Conservation (phyloP, 768 basidiomycete species). For the Boletus tomentosulus region DNA sequence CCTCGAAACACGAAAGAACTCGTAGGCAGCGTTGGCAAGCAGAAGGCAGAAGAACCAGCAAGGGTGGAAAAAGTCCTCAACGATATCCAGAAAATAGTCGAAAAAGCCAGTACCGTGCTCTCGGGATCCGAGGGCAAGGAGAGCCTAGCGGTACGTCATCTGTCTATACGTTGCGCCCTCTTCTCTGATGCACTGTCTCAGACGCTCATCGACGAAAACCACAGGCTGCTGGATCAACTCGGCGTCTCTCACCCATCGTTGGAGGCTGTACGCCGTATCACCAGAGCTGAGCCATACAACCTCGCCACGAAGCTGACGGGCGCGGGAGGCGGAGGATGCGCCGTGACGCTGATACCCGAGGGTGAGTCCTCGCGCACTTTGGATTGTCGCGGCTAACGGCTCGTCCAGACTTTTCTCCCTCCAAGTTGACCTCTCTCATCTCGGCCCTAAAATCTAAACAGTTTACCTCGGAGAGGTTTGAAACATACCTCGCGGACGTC, state of each 20-base stretch:
- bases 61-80: slow-evolving; percentile 72
- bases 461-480: slow-evolving; percentile 33
- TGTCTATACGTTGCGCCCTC: not conserved
- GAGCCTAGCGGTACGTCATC: slow-evolving; percentile 51
- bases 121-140: slow-evolving; percentile 42
- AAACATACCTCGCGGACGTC: slow-evolving; percentile 80
- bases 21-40: slow-evolving; percentile 81
- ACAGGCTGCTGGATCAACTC: slow-evolving; percentile 74
- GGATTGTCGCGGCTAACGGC: not conserved
- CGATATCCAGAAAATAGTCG: slow-evolving; percentile 80
- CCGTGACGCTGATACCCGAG: slow-evolving; percentile 92
- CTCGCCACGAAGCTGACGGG: slow-evolving; percentile 95
- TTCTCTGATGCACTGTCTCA: slow-evolving; percentile 27
- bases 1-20: slow-evolving; percentile 93
- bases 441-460: slow-evolving; percentile 40
- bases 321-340: slow-evolving; percentile 97
- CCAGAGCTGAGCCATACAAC: slow-evolving; percentile 55
- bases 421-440: slow-evolving; percentile 54
- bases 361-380: slow-evolving; percentile 43
- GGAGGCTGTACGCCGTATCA: slow-evolving; percentile 75
- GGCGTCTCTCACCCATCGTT: slow-evolving; percentile 89
- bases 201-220: slow-evolving; percentile 88
- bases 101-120: slow-evolving; percentile 73
- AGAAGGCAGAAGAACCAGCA: slow-evolving; percentile 80
- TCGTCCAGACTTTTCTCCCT: slow-evolving; percentile 61